Conservation (phyloP, 305 asterid species). For the Fraxinus sp. region DNA sequence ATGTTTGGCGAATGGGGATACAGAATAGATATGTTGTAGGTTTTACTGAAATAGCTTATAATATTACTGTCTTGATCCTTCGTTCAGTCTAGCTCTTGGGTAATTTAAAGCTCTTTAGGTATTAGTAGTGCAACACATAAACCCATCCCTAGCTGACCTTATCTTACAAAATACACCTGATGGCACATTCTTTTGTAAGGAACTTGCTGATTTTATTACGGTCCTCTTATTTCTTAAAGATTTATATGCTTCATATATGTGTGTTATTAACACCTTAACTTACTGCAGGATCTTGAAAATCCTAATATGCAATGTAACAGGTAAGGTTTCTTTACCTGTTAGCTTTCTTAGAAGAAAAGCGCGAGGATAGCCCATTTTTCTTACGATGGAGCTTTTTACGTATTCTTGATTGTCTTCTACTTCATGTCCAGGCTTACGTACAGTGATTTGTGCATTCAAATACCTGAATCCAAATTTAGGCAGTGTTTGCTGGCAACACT, state of each 20-base stretch:
- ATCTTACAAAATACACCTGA: neutral
- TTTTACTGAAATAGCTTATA: neutral
- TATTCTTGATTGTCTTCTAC: slow-evolving; percentile 32
- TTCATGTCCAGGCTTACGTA: slow-evolving; percentile 76
- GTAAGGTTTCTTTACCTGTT: slow-evolving; percentile 37
- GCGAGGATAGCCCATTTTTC: slow-evolving; percentile 17
- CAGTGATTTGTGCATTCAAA: slow-evolving; percentile 88
- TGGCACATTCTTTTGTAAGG: neutral
- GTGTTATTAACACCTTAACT: slow-evolving; percentile 35
- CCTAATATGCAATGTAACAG: slow-evolving; percentile 50
- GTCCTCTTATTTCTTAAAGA: slow-evolving; percentile 12
- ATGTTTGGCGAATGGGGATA: neutral
- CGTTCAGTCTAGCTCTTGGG: neutral
- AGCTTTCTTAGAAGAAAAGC: slow-evolving; percentile 3
- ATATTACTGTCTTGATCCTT: neutral
- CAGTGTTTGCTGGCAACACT: slow-evolving; percentile 83
- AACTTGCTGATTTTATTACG: neutral
- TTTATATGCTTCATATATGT: slow-evolving; percentile 20
- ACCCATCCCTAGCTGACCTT: neutral
- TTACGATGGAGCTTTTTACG: slow-evolving; percentile 17
- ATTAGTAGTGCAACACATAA: neutral
- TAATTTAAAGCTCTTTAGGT: neutral
- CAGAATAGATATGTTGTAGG: neutral
- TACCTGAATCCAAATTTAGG: slow-evolving; percentile 96
- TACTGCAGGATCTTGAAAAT: slow-evolving; percentile 72